Evolutionary conservation across 2,329 filamentous ascomycete species (phyloP), one percentile per base, ranked within the genome.

Genomic region (Pseudocercospora musae): DNA sequence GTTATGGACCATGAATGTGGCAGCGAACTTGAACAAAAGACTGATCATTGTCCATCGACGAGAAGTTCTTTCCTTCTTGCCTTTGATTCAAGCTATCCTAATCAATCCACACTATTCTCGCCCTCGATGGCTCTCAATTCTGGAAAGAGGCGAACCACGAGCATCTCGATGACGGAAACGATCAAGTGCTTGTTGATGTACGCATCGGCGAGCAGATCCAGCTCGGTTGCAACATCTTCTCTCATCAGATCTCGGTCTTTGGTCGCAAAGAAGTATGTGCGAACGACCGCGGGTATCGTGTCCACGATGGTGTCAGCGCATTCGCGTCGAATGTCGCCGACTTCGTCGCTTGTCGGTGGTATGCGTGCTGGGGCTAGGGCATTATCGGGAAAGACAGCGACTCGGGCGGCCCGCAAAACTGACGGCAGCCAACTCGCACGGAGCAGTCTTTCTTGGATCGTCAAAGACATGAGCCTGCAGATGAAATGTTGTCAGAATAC

Each of bases 121-220:
- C 40, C 44, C 5, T 46, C 40, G 48, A 33, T 15, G 70, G 91
- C 89, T 58, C 83, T 83, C 70, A 98, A 75, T 78, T 99, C 95
- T 4, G 95, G 95, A 73, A 96, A 85, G 65, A 98, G 77, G 67
- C 89, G 86, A 60, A 92, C 85, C n/a, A 97, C 80, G 1, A 96
- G 75, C 62, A 94, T 78, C 78, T 99, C 95, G 33, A 98, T 78
- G 53, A 95, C 81, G 49, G 86, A 83, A 73, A 96, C 96, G 69
- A 96, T 80, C 31, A 98, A 80, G 78, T 97, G 92, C 79, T 93
- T 96, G 78, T 99, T 99, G 78, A 92, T 89, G 78, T 96, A 96
- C 57, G 84, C 81, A 76, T 97, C 92, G 15, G 85, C 85, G 68
- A 96, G 88, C 40, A 93, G 81, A 70, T 89, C 86, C 52, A 98